Evolutionary conservation across 495 filamentous ascomycete species (phyloP).

Genomic region (Aspergillus leporis): DNA sequence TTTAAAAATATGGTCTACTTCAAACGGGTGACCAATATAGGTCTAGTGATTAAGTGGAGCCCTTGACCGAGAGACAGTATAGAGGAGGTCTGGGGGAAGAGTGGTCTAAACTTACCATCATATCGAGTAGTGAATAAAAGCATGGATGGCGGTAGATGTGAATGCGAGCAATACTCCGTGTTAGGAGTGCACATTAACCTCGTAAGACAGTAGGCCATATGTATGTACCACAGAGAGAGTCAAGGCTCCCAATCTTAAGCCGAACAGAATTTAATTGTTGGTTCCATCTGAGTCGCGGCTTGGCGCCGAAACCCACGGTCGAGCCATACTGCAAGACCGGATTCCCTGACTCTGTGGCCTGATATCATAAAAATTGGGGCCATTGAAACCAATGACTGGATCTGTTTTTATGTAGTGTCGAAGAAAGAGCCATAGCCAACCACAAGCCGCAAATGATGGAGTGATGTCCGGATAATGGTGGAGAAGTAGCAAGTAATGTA

Average conservation of each 20-base stretch:
- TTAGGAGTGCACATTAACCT: neutral
- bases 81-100: neutral
- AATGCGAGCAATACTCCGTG: neutral
- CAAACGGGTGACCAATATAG: neutral
- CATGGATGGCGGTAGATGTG: neutral
- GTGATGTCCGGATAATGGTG: neutral
- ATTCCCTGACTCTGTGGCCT: neutral
- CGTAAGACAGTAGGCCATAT: too few species aligned
- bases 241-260: neutral
- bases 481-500: neutral
- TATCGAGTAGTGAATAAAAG: neutral
- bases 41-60: neutral
- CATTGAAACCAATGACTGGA: neutral
- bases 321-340: neutral
- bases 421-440: neutral
- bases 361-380: conserved; percentile 2
- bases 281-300: too few species aligned
- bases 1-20: neutral
- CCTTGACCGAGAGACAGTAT: neutral
- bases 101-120: too few species aligned
- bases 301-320: neutral
- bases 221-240: too few species aligned
- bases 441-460: neutral
- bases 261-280: neutral
- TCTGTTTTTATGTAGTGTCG: neutral